Conservation (phyloP, 306 rosid genomes). For the Cicer bijugum region DNA sequence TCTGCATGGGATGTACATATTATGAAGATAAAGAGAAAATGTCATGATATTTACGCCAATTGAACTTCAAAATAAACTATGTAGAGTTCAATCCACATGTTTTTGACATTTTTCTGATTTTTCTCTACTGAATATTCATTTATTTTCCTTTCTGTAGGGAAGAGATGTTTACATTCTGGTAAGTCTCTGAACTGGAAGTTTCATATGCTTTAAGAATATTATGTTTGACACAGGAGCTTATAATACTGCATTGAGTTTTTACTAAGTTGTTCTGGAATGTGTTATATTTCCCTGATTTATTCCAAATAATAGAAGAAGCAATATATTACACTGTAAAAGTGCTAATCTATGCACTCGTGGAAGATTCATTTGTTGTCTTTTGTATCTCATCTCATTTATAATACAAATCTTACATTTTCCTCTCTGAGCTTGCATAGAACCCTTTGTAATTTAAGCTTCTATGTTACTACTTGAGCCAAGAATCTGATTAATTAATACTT, state of each 20-base stretch:
- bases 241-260: slow-evolving; percentile 35
- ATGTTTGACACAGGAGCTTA: slow-evolving; percentile 31
- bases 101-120: slow-evolving; percentile 7
- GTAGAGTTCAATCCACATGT: slow-evolving; percentile 2
- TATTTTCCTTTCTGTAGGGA: slow-evolving; percentile 67
- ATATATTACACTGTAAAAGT: slow-evolving; percentile 6
- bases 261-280: slow-evolving; percentile 30
- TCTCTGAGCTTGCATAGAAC: neutral
- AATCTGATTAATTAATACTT: slow-evolving; percentile 27
- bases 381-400: neutral
- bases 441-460: slow-evolving; percentile 18
- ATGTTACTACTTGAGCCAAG: neutral
- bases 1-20: slow-evolving; percentile 5
- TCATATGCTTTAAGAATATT: slow-evolving; percentile 39
- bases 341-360: slow-evolving; percentile 10
- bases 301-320: slow-evolving; percentile 24
- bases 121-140: slow-evolving; percentile 42
- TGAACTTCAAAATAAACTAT: slow-evolving; percentile 20
- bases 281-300: slow-evolving; percentile 6
- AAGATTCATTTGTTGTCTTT: slow-evolving; percentile 13
- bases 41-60: slow-evolving; percentile 9
- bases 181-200: slow-evolving; percentile 50
- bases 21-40: slow-evolving; percentile 13
- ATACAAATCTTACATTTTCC: slow-evolving; percentile 7
- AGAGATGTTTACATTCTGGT: slow-evolving; percentile 95